Percentiles rank a stretch among this genome's conserved stretches.
Conservation (phyloP, 345 rosid genomes). For the Hibiscus syriacus region DNA sequence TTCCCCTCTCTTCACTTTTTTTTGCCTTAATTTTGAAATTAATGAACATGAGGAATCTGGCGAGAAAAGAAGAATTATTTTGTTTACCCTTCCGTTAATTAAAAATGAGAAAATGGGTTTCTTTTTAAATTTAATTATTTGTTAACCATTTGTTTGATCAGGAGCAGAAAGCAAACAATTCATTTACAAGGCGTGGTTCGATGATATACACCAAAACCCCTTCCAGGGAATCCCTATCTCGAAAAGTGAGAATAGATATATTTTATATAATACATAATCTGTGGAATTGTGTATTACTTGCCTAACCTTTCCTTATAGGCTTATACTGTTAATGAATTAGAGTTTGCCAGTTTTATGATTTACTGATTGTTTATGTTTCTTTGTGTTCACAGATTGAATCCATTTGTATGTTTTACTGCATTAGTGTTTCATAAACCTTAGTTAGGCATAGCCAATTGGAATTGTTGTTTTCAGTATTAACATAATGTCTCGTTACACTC, state of each 20-base stretch:
- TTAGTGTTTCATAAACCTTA: background rate
- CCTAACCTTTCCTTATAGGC: background rate
- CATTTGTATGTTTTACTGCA: too few species aligned
- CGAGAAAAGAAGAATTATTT: too few species aligned
- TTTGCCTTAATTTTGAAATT: background rate
- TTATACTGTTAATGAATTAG: too few species aligned
- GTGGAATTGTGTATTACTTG: background rate
- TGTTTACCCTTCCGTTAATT: too few species aligned
- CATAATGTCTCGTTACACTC: background rate
- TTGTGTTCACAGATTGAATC: too few species aligned
- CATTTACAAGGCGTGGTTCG: constrained; percentile 82
- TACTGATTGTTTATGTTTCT: too few species aligned
- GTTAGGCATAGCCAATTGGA: background rate
- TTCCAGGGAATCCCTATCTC: constrained; percentile 57
- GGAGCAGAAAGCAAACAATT: constrained; percentile 74
- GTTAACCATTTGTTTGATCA: constrained; percentile 10
- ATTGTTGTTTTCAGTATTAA: background rate
- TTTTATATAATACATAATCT: background rate
- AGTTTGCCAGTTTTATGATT: too few species aligned
- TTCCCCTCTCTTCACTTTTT: background rate
- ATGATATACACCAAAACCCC: constrained; percentile 91
- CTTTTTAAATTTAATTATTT: background rate
- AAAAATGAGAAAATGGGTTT: background rate
- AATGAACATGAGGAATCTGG: background rate
- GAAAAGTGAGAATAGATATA: constrained; percentile 38